Evolutionary conservation across 1,139 yeast genomes (phyloP), one percentile per base, ranked within the genome.

Genomic region (Petasospora rhodanensis): DNA sequence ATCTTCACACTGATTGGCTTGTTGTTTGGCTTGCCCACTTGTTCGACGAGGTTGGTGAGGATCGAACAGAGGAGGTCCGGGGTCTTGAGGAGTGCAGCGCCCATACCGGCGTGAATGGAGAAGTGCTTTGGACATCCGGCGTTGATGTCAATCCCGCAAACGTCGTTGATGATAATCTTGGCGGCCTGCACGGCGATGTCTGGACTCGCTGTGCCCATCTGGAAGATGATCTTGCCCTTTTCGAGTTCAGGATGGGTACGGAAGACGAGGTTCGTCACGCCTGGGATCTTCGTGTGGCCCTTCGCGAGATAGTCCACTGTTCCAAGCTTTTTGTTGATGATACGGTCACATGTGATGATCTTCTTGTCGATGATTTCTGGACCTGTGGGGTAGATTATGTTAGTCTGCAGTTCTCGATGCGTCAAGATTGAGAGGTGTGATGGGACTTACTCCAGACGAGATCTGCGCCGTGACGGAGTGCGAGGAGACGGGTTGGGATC

Each of bases 71-170:
- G 65, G 29, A 73, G 61, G 29, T 84, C 95, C 0, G 97, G 96
- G 0, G 89, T 85, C 28, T 72, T 65, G 39, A 91, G 65, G 29
- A 91, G 64, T 1, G 95, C 96, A 4, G 97, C 96, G 5, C 98
- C 98, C 97, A 91, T 91, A 1, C 98, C 98, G 0, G 93, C 71
- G 56, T 87, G 96, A 4, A 86, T 70, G 2, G 87, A 79, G 50
- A 84, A 85, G 41, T 81, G 89, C 54, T 86, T 87, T 3, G 98
- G 98, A 60, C 98, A 91, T 5, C 98, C 98, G 25, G 96, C 86
- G 56, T 91, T 91, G 41, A 91, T 73, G 55, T 91, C 98, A 11
- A 91, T 82, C 7, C 95, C 97, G 42, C 79, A 87, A 2, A 91
- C 97, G 56, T 91, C 98, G 2, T 67, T 53, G 12, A 89, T 86